Evolutionary conservation across 768 basidiomycete genomes (phyloP).

Genomic region (Psilocybe cubensis): DNA sequence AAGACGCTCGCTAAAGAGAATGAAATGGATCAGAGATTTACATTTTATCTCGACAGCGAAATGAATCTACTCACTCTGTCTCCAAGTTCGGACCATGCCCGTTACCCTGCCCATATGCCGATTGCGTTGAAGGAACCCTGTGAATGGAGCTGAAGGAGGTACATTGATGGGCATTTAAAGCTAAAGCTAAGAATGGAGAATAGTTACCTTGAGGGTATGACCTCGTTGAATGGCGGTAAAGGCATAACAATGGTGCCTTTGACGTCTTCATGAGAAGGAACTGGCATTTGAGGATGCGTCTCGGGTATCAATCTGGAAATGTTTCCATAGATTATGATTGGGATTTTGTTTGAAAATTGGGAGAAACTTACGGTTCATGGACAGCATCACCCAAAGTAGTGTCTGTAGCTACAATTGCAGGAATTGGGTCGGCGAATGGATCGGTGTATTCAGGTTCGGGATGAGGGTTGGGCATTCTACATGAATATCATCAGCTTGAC

Average conservation of each 20-base stretch:
- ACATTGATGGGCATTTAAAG: background rate
- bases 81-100: constrained; percentile 16
- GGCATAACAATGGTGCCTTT: constrained; percentile 41
- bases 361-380: constrained; percentile 30
- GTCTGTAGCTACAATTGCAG: constrained; percentile 22
- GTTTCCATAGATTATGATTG: background rate
- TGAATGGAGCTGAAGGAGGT: constrained; percentile 21
- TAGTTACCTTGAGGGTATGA: constrained; percentile 33
- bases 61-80: constrained; percentile 30
- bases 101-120: constrained; percentile 19
- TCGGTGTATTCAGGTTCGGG: constrained; percentile 22
- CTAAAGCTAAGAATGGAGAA: background rate
- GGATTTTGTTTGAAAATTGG: background rate
- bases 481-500: background rate
- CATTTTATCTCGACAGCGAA: background rate
- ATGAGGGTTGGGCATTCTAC: constrained; percentile 24
- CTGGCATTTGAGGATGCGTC: constrained; percentile 22
- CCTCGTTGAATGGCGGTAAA: constrained; percentile 43
- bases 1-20: constrained; percentile 24
- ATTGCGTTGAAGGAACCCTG: constrained; percentile 19
- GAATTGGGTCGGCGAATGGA: constrained; percentile 37
- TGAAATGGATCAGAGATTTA: background rate
- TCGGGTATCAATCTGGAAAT: constrained; percentile 21
- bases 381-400: constrained; percentile 3
- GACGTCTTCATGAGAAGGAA: constrained; percentile 25